These are phyloP conservation scores for Colletotrichum nymphaeae DNA, from an alignment of 2,329 filamentous ascomycete genomes.

Conservation along the genomic window DNA sequence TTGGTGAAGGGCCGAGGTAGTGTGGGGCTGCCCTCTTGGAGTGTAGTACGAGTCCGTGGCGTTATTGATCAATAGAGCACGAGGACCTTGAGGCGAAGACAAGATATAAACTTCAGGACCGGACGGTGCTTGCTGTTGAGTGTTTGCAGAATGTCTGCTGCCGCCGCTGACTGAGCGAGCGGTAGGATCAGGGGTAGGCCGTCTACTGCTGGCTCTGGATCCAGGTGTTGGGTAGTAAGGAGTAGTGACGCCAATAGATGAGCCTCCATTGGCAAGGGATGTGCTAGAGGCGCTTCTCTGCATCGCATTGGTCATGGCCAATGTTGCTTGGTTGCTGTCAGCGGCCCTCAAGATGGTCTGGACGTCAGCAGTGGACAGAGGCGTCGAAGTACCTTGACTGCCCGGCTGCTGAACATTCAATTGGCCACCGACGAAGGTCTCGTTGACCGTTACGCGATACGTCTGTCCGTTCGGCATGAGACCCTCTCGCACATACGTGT, in stretches of 20 bases:
- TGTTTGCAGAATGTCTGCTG: constrained; percentile 40
- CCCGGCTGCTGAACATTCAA: constrained; percentile 22
- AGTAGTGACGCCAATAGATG: constrained; percentile 57
- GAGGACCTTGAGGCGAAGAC: constrained; percentile 69
- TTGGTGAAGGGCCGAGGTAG: constrained; percentile 10
- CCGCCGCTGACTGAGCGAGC: constrained; percentile 46
- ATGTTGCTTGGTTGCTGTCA: constrained; percentile 57
- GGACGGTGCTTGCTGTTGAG: constrained; percentile 40
- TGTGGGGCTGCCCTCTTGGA: constrained; percentile 41
- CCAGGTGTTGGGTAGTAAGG: constrained; percentile 48
- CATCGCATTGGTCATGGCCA: constrained; percentile 59
- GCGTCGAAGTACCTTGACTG: constrained; percentile 17
- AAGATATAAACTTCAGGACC: constrained; percentile 69
- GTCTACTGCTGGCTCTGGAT: constrained; percentile 56
- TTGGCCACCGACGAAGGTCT: constrained; percentile 29
- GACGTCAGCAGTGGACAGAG: constrained; percentile 55
- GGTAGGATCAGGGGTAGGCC: constrained; percentile 58
- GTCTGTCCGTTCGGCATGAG: constrained; percentile 35
- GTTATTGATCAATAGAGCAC: constrained; percentile 66
- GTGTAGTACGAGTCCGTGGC: constrained; percentile 64
- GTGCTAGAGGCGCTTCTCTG: constrained; percentile 61
- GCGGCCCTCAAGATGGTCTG: constrained; percentile 58
- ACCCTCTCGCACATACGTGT: constrained; percentile 34
- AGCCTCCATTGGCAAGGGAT: constrained; percentile 50
- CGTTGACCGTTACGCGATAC: constrained; percentile 37